Percentiles rank a stretch among this genome's conserved stretches.
Conservation (phyloP, 352 stramenopile genomes). For the Phytopythium ostracodes region DNA sequence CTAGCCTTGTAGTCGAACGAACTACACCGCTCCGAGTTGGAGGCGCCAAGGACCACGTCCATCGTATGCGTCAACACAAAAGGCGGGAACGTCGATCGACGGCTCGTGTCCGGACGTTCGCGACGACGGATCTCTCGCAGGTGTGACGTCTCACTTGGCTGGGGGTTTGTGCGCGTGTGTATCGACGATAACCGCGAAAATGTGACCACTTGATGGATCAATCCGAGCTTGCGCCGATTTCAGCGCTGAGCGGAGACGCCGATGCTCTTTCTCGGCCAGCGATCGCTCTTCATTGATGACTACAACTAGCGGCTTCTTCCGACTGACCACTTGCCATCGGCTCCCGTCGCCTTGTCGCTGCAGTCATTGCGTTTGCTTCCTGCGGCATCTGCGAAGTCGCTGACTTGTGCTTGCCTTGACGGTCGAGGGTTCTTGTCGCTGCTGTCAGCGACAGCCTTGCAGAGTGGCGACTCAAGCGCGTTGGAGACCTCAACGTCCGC, state of each 20-base stretch:
- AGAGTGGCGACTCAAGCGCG: not conserved
- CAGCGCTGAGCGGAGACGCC: not conserved
- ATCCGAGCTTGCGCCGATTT: not conserved
- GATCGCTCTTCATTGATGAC: not conserved
- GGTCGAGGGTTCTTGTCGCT: not conserved
- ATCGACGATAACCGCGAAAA: not conserved
- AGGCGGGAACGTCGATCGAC: not conserved
- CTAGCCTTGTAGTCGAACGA: conserved; percentile 2
- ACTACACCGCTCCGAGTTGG: not conserved
- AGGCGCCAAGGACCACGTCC: not conserved
- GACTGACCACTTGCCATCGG: too few relatives aligned
- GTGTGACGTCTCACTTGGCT: not conserved
- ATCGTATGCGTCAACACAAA: conserved; percentile 3
- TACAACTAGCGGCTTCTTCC: not conserved
- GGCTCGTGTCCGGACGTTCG: too few relatives aligned
- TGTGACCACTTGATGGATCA: not conserved
- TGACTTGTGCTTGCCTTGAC: not conserved
- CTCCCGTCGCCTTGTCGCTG: too few relatives aligned
- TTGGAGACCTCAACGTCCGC: not conserved
- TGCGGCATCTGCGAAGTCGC: too few relatives aligned
- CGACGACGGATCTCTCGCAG: too few relatives aligned
- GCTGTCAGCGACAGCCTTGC: too few relatives aligned
- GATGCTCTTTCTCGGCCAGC: not conserved
- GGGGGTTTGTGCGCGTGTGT: not conserved
- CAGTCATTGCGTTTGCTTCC: not conserved